Evolutionary conservation across 176 grass and related monocot genomes (phyloP).

Genomic region (Phoenix roebelenii): DNA sequence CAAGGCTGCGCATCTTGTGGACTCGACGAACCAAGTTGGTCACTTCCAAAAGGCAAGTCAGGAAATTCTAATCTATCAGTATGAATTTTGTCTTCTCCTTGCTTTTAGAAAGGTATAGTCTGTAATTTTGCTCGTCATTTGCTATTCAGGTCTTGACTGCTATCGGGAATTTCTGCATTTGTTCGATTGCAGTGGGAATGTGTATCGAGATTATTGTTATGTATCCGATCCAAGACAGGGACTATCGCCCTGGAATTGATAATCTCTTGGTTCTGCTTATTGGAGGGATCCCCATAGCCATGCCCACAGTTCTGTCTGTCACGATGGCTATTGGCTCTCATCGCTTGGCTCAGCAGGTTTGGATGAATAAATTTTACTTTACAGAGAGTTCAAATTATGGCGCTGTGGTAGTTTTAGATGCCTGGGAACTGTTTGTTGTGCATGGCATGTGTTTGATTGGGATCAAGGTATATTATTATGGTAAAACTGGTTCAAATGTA

Average conservation of each 20-base stretch:
- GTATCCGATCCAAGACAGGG: constrained; percentile 68
- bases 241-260: constrained; percentile 77
- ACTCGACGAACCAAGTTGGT: constrained; percentile 93
- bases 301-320: constrained; percentile 89
- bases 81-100: background rate
- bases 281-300: constrained; percentile 89
- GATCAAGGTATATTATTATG: no score
- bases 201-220: constrained; percentile 64
- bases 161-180: constrained; percentile 90
- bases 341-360: constrained; percentile 71
- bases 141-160: constrained; percentile 57
- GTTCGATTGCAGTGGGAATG: constrained; percentile 82
- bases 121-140: background rate
- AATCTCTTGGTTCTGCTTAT: constrained; percentile 89
- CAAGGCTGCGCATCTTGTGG: constrained; percentile 81
- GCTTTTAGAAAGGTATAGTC: background rate
- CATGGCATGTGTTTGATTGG: no score
- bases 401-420: no score
- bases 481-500: no score
- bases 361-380: background rate
- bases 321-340: constrained; percentile 95
- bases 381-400: no score
- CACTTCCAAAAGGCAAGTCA: constrained; percentile 78
- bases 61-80: background rate
- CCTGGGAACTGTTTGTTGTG: no score